Percentiles rank a stretch among this genome's conserved stretches.
phyloP scores from a whole-genome alignment of 306 rosid species.

The Pterocarpus macrocarpus region DNA sequence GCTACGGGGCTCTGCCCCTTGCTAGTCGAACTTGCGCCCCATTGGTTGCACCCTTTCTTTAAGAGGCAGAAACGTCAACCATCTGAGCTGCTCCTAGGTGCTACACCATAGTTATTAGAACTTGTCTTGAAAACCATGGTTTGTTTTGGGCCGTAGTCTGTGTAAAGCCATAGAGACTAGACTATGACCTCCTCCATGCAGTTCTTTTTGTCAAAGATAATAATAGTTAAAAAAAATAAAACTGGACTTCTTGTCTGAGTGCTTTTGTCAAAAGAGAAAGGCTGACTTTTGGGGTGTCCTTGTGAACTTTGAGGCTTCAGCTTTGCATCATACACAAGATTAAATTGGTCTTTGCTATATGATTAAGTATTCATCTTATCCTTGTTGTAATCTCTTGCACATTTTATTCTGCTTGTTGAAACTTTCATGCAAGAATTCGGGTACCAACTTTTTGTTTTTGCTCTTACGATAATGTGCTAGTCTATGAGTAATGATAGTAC shows the following conservation, averaged over 20 bases:
- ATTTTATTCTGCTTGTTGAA: not conserved
- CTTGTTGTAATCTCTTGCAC: not conserved
- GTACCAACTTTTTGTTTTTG: not conserved
- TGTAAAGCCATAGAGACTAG: not conserved
- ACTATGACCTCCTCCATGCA: conserved; percentile 4
- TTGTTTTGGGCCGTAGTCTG: conserved; percentile 1
- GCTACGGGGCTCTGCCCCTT: too few species aligned
- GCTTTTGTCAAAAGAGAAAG: too few species aligned
- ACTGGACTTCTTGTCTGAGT: too few species aligned
- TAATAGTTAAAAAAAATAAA: too few species aligned
- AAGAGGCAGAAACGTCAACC: too few species aligned
- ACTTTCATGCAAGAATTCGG: not conserved
- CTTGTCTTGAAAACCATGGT: not conserved
- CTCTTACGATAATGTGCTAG: not conserved
- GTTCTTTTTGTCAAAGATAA: too few species aligned
- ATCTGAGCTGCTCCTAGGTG: too few species aligned
- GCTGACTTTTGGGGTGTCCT: too few species aligned
- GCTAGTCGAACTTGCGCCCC: too few species aligned
- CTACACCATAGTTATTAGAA: not conserved
- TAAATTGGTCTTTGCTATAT: not conserved
- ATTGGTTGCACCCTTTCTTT: too few species aligned
- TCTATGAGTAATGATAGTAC: not conserved
- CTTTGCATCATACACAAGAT: not conserved
- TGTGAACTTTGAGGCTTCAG: too few species aligned
- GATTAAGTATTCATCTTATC: not conserved